Conservation (phyloP, 441 rosid species). For the Populus hybrid region DNA sequence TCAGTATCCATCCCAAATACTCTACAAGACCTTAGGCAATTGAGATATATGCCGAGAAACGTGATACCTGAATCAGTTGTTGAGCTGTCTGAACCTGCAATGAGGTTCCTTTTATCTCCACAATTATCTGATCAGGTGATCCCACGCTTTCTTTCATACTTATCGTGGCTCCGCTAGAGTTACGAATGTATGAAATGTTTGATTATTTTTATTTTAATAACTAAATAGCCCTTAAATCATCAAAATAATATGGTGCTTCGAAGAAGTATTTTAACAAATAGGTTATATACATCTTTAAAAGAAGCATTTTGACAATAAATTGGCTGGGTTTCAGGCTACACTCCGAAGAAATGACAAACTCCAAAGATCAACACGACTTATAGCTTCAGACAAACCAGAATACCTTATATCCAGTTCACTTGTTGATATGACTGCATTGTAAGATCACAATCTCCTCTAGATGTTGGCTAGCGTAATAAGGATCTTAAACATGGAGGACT, state of each 20-base stretch:
- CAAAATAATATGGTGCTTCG: no score
- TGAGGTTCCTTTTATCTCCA: constrained; percentile 44
- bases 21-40: background rate
- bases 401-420: no score
- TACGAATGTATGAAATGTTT: constrained; percentile 46
- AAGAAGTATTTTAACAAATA: no score
- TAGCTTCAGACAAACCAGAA: no score
- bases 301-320: no score
- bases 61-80: constrained; percentile 38
- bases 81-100: constrained; percentile 48
- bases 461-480: constrained; percentile 37
- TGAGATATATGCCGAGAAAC: background rate
- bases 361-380: no score
- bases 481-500: constrained; percentile 61
- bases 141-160: constrained; percentile 40
- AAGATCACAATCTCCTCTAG: constrained; percentile 33
- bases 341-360: no score
- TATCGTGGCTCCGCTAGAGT: constrained; percentile 37
- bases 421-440: constrained; percentile 32
- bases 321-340: no score
- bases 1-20: background rate
- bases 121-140: constrained; percentile 37
- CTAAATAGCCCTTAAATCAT: no score
- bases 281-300: no score
- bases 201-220: no score